These are phyloP conservation scores for Stentor coeruleus DNA, from an alignment of 73 alveolate species.

Conservation along the genomic window DNA sequence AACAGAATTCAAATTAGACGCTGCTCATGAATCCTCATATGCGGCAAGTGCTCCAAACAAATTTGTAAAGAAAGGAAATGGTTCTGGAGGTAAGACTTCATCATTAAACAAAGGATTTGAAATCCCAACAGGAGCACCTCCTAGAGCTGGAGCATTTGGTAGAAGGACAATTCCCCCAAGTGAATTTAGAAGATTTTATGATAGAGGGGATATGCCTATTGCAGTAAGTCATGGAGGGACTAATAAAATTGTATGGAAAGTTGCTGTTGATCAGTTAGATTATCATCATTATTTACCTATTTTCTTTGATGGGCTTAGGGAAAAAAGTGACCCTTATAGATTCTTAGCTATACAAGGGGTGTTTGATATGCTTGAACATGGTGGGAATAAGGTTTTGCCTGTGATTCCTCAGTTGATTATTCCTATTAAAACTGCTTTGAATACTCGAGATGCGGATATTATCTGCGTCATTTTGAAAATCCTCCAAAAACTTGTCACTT, in stretches of 20 bases:
- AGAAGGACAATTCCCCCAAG: constrained; percentile 73
- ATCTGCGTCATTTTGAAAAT: constrained; percentile 52
- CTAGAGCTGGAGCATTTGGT: constrained; percentile 86
- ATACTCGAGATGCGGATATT: background rate
- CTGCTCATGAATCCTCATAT: too few relatives aligned
- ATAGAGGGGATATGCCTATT: constrained; percentile 96
- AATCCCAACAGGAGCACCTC: constrained; percentile 65
- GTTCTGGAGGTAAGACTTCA: constrained; percentile 87
- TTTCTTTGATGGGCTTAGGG: constrained; percentile 96
- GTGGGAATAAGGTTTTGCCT: constrained; percentile 96
- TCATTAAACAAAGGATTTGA: constrained; percentile 76
- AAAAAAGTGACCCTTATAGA: constrained; percentile 97
- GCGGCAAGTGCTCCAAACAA: constrained; percentile 33
- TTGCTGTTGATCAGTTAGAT: constrained; percentile 89
- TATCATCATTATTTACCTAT: constrained; percentile 98
- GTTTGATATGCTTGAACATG: constrained; percentile 91
- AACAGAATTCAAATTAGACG: too few relatives aligned
- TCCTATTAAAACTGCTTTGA: constrained; percentile 78
- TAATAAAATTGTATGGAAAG: constrained; percentile 88
- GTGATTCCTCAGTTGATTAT: constrained; percentile 97
- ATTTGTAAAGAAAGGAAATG: constrained; percentile 23
- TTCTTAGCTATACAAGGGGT: constrained; percentile 97
- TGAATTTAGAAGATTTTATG: constrained; percentile 92
- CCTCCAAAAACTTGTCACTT: constrained; percentile 88
- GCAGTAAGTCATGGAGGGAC: constrained; percentile 87